Percentiles rank a stretch among this genome's conserved stretches.
Conservation (phyloP, 495 filamentous ascomycete genomes). For the Penicillium nucicola region DNA sequence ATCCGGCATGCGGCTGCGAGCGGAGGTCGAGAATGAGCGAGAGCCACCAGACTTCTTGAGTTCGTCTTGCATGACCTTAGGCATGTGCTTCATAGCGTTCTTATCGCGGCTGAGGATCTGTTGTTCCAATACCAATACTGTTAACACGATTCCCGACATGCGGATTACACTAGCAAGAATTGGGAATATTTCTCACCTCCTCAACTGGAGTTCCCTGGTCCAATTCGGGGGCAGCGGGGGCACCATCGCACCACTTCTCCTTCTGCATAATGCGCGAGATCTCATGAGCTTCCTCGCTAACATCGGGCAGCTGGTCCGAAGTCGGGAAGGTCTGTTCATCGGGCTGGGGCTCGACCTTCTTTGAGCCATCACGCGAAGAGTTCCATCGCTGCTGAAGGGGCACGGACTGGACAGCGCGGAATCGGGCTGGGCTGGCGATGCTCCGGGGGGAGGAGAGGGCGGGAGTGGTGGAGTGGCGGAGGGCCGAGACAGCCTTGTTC, state of each 20-base stretch:
- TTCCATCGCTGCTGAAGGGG: slow-evolving; percentile 32
- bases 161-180: neutral
- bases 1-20: slow-evolving; percentile 35
- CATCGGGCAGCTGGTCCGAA: slow-evolving; percentile 54
- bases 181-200: slow-evolving; percentile 48
- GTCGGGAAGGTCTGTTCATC: slow-evolving; percentile 47
- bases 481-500: slow-evolving; percentile 29
- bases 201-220: slow-evolving; percentile 63
- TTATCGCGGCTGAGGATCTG: slow-evolving; percentile 66
- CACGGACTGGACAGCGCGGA: slow-evolving; percentile 19
- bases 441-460: slow-evolving; percentile 19
- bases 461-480: slow-evolving; percentile 29
- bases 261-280: slow-evolving; percentile 48
- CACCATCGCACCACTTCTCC: slow-evolving; percentile 41
- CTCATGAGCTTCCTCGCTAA: slow-evolving; percentile 63
- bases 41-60: slow-evolving; percentile 43
- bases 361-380: slow-evolving; percentile 42
- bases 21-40: slow-evolving; percentile 58
- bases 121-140: neutral
- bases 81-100: slow-evolving; percentile 59
- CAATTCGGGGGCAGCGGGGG: slow-evolving; percentile 55
- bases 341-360: slow-evolving; percentile 28
- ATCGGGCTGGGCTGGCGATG: slow-evolving; percentile 22
- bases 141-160: neutral
- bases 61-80: slow-evolving; percentile 64